phyloP scores from a whole-genome alignment of 768 basidiomycete genomes.

The Dentipellis fragilis region DNA sequence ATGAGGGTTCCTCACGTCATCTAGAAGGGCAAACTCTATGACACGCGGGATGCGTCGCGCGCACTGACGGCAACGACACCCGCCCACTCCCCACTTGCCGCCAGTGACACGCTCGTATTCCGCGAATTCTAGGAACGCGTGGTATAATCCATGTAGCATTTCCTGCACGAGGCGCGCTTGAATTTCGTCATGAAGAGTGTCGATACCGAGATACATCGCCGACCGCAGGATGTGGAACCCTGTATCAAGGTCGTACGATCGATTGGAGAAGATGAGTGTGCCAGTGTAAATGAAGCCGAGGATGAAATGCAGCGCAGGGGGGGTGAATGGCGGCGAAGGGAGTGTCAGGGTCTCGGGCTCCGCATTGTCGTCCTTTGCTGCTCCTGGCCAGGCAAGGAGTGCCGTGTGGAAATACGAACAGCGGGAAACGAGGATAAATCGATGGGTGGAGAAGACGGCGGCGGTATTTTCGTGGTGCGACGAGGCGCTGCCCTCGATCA shows the following conservation, averaged over 20 bases:
- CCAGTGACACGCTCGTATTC: slow-evolving; percentile 67
- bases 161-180: slow-evolving; percentile 79
- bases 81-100: slow-evolving; percentile 74
- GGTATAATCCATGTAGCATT: slow-evolving; percentile 85
- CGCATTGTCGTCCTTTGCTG: slow-evolving; percentile 16
- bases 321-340: slow-evolving; percentile 90
- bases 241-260: slow-evolving; percentile 87
- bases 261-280: slow-evolving; percentile 84
- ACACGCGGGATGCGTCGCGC: slow-evolving; percentile 71
- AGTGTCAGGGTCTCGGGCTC: slow-evolving; percentile 58
- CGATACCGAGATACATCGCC: slow-evolving; percentile 68
- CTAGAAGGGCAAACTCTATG: slow-evolving; percentile 66
- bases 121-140: slow-evolving; percentile 70
- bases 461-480: slow-evolving; percentile 59
- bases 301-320: slow-evolving; percentile 88
- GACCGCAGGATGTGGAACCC: slow-evolving; percentile 84
- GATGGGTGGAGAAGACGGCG: slow-evolving; percentile 84
- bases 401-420: slow-evolving; percentile 80
- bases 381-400: slow-evolving; percentile 57
- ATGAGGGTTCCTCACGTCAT: slow-evolving; percentile 67
- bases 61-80: slow-evolving; percentile 80
- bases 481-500: slow-evolving; percentile 59
- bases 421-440: slow-evolving; percentile 85
- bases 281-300: slow-evolving; percentile 94
- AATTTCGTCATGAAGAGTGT: slow-evolving; percentile 67